Evolutionary conservation across 2,329 filamentous ascomycete genomes (phyloP), one percentile per base, ranked within the genome.

Genomic region (Hypoxylon sp.): DNA sequence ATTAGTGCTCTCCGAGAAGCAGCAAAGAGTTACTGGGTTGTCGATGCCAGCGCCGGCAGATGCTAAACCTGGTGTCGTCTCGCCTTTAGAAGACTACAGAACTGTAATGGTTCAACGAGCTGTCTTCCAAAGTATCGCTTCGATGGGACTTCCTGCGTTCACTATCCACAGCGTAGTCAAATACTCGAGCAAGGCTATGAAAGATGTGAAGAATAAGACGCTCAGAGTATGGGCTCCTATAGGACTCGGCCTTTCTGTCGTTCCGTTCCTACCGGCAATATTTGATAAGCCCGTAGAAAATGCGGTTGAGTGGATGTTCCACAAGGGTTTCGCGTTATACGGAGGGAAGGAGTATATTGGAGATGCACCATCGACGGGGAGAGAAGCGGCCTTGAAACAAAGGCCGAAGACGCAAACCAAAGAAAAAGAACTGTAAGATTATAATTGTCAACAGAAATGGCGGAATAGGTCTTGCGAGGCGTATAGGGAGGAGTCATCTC

Each of bases 261-360:
- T 98, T 8, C 95, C 94, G 0, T 92, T 94, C 79, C 80, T 98
- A 63, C 95, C 94, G 0, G 90, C 86, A 65, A 81, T 97, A 61
- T 98, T 98, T 74, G 94, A 99, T 76, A 87, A 97, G 79, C 95
- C 96, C 0, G 94, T 99, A 5, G 96, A 98, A 81, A 87, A 94
- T 70, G 94, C 92, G 0, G 93, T 97, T 0, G 94, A 98, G 77
- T 98, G 91, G 91, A 80, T 87, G 2, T 98, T 98, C 83, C 92
- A 97, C 75, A 92, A 90, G 74, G 92, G 87, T 0, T 96, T 98
- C 77, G 87, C 90, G 77, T 78, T 87, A 0, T 87, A 94, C 63
- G 94, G 93, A 3, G 94, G 89, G 0, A 80, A 84, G 37, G 72
- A 80, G 1, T 86, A 83, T 29, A 87, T 91, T 2, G 88, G 88